Evolutionary conservation across 164 flowering plant genomes (phyloP).

Genomic region (Kalanchoe fedtschenkoi): DNA sequence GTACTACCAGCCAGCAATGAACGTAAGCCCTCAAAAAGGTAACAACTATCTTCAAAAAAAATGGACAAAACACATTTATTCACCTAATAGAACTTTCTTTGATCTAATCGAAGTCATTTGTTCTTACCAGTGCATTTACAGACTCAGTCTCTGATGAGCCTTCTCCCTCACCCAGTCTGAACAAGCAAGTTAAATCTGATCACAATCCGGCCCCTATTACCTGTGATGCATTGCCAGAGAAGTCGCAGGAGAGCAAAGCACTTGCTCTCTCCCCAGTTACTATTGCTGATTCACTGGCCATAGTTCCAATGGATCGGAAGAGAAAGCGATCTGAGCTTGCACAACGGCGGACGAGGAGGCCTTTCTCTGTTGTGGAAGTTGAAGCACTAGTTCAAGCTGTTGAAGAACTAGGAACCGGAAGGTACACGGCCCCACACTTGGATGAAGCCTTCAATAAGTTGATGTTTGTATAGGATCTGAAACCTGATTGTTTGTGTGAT

Average conservation of each 20-base stretch:
- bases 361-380: conserved; percentile 12
- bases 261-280: background rate
- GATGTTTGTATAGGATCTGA: too few relatives aligned
- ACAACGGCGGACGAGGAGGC: conserved; percentile 7
- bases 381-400: conserved; percentile 7
- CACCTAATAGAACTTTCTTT: too few relatives aligned
- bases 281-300: background rate
- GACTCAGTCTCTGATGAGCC: conserved; percentile 23
- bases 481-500: too few relatives aligned
- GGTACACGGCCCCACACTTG: background rate
- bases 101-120: too few relatives aligned
- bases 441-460: too few relatives aligned
- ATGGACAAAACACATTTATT: too few relatives aligned
- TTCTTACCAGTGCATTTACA: conserved; percentile 13
- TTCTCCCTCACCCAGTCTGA: conserved; percentile 19
- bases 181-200: conserved; percentile 45
- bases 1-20: too few relatives aligned
- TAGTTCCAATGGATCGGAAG: conserved; percentile 2
- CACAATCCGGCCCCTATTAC: conserved; percentile 17
- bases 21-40: too few relatives aligned
- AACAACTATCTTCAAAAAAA: too few relatives aligned
- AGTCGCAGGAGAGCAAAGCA: background rate
- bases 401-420: conserved; percentile 8
- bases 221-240: background rate
- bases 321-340: background rate